A percentile compares a stretch with the other conserved stretches of the same genome.
Conservation (phyloP, 2,329 filamentous ascomycete genomes). For the Orbilia oligospora region DNA sequence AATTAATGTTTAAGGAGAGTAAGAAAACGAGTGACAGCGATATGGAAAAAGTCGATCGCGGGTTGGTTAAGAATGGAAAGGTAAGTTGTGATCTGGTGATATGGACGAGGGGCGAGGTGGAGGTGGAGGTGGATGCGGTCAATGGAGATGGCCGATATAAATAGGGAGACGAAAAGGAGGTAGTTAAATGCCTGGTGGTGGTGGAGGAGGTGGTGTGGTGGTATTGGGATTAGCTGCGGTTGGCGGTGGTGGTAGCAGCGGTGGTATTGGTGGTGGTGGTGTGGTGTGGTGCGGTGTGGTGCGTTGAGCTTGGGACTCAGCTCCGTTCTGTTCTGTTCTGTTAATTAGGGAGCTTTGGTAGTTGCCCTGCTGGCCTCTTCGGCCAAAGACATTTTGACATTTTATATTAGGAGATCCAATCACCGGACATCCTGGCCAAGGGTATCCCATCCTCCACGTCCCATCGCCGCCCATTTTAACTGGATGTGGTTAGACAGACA, state of each 20-base stretch:
- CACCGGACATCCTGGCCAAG: constrained; percentile 22
- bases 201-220: constrained; percentile 5
- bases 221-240: constrained; percentile 20
- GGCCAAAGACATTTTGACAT: constrained; percentile 27
- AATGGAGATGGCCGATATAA: constrained; percentile 32
- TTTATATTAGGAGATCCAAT: constrained; percentile 44
- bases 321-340: no score
- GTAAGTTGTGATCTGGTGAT: constrained; percentile 3
- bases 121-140: constrained; percentile 19
- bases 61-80: neutral
- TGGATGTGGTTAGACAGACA: constrained; percentile 31
- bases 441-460: constrained; percentile 29
- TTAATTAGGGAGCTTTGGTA: constrained; percentile 15
- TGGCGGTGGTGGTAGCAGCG: constrained; percentile 5
- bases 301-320: constrained; percentile 41
- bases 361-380: constrained; percentile 59
- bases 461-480: constrained; percentile 35
- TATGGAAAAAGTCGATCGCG: constrained; percentile 19
- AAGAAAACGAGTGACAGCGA: constrained; percentile 51
- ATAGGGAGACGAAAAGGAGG: constrained; percentile 48
- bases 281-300: constrained; percentile 31
- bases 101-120: constrained; percentile 15
- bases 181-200: neutral
- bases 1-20: neutral
- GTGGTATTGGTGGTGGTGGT: constrained; percentile 17